A percentile compares a stretch with the other conserved stretches of the same genome.
Evolutionary conservation across 2,329 filamentous ascomycete species (phyloP).

Genomic region (Neurospora sp.): DNA sequence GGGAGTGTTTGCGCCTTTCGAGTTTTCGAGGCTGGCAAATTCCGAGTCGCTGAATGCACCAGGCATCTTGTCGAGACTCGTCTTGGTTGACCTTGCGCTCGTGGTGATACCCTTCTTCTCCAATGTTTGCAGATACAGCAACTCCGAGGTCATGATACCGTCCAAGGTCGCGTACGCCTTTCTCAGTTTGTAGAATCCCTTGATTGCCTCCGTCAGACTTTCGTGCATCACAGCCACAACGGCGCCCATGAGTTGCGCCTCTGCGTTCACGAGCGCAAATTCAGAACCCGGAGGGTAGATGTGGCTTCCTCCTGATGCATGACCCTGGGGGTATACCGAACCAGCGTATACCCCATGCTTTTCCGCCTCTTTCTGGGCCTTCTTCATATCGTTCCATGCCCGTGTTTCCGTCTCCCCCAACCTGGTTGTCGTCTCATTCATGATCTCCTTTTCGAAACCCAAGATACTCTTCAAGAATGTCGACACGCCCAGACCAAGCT

Average conservation of each 20-base stretch:
- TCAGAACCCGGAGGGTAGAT: constrained; percentile 80
- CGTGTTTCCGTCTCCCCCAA: constrained; percentile 67
- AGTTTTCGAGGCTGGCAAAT: constrained; percentile 19
- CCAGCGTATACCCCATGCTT: constrained; percentile 12
- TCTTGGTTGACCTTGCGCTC: neutral
- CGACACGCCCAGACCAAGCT: constrained; percentile 71
- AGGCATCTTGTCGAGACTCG: constrained; percentile 25
- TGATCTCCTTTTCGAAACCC: constrained; percentile 85
- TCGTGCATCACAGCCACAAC: constrained; percentile 86
- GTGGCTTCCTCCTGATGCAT: constrained; percentile 26
- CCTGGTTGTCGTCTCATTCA: constrained; percentile 68
- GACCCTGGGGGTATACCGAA: constrained; percentile 16
- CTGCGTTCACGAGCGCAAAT: constrained; percentile 73
- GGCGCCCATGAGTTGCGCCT: constrained; percentile 81
- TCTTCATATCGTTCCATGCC: constrained; percentile 67
- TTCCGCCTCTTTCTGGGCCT: constrained; percentile 55
- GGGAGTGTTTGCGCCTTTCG: constrained; percentile 2
- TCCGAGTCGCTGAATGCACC: constrained; percentile 28
- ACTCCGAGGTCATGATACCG: constrained; percentile 66
- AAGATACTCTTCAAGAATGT: constrained; percentile 79
- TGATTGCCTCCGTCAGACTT: constrained; percentile 81
- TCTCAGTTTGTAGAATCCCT: constrained; percentile 84
- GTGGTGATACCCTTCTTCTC: neutral
- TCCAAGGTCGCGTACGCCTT: constrained; percentile 83
- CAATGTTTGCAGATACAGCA: constrained; percentile 35